phyloP scores from a whole-genome alignment of 1,284 basidiomycete genomes.

The Schizopora paradoxa region DNA sequence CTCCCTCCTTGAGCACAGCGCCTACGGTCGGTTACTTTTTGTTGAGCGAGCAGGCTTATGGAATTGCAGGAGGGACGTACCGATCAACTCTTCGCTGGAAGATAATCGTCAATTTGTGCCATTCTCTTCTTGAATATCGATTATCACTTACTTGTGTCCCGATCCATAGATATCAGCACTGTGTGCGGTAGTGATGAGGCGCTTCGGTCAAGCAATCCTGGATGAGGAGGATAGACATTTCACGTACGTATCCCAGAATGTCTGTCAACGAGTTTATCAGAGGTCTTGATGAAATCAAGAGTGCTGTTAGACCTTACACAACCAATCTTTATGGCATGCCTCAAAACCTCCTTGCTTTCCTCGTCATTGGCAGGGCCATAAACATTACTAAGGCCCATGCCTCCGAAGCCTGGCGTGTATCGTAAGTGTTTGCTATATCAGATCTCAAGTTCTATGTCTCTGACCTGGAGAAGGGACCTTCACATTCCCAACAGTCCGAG shows the following conservation, averaged over 20 bases:
- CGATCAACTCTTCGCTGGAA: slow-evolving; percentile 17
- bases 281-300: background rate
- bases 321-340: slow-evolving; percentile 18
- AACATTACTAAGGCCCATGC: slow-evolving; percentile 17
- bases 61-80: background rate
- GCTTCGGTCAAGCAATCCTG: too few relatives aligned
- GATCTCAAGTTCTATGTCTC: background rate
- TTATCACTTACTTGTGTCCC: slow-evolving; percentile 16
- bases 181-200: background rate
- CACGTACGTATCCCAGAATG: slow-evolving; percentile 19
- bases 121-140: background rate
- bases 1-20: slow-evolving; percentile 15
- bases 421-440: background rate
- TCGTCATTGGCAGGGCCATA: slow-evolving; percentile 18
- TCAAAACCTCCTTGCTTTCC: slow-evolving; percentile 16
- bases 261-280: background rate
- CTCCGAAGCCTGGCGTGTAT: slow-evolving; percentile 14
- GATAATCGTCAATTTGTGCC: background rate
- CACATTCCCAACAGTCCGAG: slow-evolving; percentile 8
- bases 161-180: slow-evolving; percentile 18
- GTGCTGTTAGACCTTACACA: background rate
- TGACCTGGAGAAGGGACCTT: slow-evolving; percentile 14
- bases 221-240: background rate
- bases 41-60: background rate
- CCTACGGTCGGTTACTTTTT: slow-evolving; percentile 7